phyloP scores from a whole-genome alignment of 805 yeast genomes.

The Yamadazyma insecticola region DNA sequence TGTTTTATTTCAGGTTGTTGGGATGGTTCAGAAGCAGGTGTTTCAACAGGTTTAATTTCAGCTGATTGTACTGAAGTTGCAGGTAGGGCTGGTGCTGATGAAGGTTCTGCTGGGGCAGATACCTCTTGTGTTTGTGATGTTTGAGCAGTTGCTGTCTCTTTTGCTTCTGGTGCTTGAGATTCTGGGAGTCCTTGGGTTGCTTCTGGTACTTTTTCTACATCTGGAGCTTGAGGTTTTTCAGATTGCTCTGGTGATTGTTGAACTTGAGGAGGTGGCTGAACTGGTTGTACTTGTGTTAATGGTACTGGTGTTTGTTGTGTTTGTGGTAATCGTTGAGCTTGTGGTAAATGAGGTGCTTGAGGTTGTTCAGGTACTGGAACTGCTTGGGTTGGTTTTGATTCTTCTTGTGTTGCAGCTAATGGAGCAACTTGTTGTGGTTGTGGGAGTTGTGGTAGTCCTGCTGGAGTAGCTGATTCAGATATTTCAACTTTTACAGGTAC shows the following conservation, averaged over 20 bases:
- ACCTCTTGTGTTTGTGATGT: no score
- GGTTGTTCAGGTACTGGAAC: no score
- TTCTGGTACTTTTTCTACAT: conserved; percentile 1
- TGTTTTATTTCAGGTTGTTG: no score
- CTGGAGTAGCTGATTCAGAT: neutral
- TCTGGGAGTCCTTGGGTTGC: no score
- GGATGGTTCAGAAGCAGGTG: no score
- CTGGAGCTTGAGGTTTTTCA: conserved; percentile 4
- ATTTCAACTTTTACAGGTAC: conserved; percentile 1
- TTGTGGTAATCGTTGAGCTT: neutral
- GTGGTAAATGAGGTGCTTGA: neutral
- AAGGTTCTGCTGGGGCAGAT: conserved; percentile 2
- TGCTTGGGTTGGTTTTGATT: no score
- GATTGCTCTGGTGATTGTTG: conserved; percentile 3
- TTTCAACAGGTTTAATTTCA: conserved; percentile 1
- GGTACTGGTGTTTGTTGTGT: neutral
- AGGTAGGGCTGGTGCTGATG: conserved; percentile 5
- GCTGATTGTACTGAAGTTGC: conserved; percentile 4
- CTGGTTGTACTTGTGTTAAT: neutral
- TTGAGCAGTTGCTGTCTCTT: neutral
- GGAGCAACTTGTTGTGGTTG: no score
- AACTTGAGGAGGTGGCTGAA: conserved; percentile 1
- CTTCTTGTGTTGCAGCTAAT: no score
- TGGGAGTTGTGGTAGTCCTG: no score
- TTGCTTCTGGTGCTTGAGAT: neutral